A percentile compares a stretch with the other conserved stretches of the same genome.
Conservation (phyloP, 805 yeast genomes). For the Candida tammaniensis region DNA sequence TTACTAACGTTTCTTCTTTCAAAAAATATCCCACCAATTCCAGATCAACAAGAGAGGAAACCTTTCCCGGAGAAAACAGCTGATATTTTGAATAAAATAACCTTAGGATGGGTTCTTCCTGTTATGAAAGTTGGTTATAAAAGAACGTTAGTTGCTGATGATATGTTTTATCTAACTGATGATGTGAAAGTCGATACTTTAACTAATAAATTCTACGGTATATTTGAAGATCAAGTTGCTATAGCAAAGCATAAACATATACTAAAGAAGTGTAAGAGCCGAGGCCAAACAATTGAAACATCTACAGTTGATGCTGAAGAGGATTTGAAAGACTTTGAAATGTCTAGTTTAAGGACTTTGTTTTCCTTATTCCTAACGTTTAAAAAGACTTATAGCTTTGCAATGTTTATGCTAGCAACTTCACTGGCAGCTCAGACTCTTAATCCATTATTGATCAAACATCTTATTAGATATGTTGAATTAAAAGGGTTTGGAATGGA, state of each 20-base stretch:
- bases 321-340: constrained; percentile 30
- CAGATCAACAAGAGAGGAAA: constrained; percentile 44
- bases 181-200: constrained; percentile 23
- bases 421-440: constrained; percentile 12
- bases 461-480: constrained; percentile 33
- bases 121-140: constrained; percentile 60
- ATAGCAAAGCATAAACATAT: constrained; percentile 1
- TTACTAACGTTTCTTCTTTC: constrained; percentile 45
- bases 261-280: constrained; percentile 3
- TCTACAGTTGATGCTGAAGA: constrained; percentile 15
- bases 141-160: constrained; percentile 59
- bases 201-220: constrained; percentile 11
- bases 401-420: constrained; percentile 24
- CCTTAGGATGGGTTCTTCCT: constrained; percentile 67
- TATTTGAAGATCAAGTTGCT: constrained; percentile 2
- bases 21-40: constrained; percentile 46
- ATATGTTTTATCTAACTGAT: constrained; percentile 38
- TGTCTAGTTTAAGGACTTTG: constrained; percentile 19
- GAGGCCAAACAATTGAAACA: constrained; percentile 18
- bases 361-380: constrained; percentile 8
- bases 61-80: constrained; percentile 30
- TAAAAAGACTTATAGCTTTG: constrained; percentile 5
- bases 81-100: constrained; percentile 38
- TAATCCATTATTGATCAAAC: constrained; percentile 33
- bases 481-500: constrained; percentile 9